Evolutionary conservation across 2,329 filamentous ascomycete genomes (phyloP).

Genomic region (Fusarium zealandicum): DNA sequence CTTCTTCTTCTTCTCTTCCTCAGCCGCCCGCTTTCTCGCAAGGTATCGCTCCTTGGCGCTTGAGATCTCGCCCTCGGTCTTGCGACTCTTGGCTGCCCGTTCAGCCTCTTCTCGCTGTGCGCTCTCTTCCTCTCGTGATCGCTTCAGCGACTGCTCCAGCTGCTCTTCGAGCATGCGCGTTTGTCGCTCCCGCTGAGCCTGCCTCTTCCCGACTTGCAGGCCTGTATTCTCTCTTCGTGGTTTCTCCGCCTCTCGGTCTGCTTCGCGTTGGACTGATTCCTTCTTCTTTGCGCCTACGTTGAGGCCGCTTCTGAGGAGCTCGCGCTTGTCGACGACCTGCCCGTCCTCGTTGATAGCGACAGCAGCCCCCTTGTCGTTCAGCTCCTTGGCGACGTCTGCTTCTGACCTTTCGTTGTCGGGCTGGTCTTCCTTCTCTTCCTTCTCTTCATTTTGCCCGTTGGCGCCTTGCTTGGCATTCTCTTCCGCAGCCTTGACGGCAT

Average conservation of each 20-base stretch:
- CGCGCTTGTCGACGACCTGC: constrained; percentile 83
- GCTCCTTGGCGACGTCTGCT: constrained; percentile 70
- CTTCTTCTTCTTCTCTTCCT: constrained; percentile 67
- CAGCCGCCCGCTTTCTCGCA: constrained; percentile 76
- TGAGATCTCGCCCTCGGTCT: constrained; percentile 78
- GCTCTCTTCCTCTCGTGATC: constrained; percentile 72
- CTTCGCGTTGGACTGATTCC: constrained; percentile 44
- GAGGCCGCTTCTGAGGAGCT: constrained; percentile 76
- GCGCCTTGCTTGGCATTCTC: constrained; percentile 55
- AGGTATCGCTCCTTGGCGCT: constrained; percentile 83
- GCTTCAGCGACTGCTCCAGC: constrained; percentile 75
- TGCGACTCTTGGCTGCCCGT: constrained; percentile 74
- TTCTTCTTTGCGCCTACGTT: constrained; percentile 74
- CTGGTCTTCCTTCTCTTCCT: constrained; percentile 48
- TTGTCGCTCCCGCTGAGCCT: constrained; percentile 77
- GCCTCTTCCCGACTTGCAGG: constrained; percentile 58
- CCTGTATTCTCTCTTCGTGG: constrained; percentile 51
- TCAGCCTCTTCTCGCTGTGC: constrained; percentile 70
- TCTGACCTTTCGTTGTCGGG: constrained; percentile 66
- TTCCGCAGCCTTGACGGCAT: constrained; percentile 72
- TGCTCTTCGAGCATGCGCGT: constrained; percentile 81
- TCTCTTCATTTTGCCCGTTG: constrained; percentile 33
- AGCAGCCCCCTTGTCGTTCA: constrained; percentile 66
- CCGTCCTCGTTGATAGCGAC: constrained; percentile 83
- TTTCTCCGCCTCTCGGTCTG: constrained; percentile 37